Evolutionary conservation across 1,284 basidiomycete genomes (phyloP).

Genomic region (Apiotrichum veenhuisii): DNA sequence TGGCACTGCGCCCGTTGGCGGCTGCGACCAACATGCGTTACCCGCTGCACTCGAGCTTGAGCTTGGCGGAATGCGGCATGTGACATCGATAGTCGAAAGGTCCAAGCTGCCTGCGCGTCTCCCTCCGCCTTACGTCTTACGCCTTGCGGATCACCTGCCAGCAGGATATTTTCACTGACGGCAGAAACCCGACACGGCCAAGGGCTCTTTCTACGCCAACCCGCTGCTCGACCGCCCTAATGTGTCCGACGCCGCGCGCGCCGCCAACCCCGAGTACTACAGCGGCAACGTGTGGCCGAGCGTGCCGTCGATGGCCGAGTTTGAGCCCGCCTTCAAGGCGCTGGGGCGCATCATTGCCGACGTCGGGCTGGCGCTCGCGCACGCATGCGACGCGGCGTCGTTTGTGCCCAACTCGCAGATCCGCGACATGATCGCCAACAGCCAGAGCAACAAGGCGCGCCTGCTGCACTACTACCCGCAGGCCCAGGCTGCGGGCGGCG

Average conservation of each 20-base stretch:
- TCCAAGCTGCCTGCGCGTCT: too few relatives aligned
- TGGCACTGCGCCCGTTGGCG: too few relatives aligned
- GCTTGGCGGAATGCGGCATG: too few relatives aligned
- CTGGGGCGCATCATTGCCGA: constrained; percentile 66
- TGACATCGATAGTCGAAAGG: too few relatives aligned
- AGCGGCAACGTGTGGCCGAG: constrained; percentile 60
- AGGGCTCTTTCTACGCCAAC: constrained; percentile 91
- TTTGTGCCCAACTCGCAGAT: constrained; percentile 23
- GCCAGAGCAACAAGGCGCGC: constrained; percentile 58
- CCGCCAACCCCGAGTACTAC: constrained; percentile 62
- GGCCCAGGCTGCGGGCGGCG: constrained; percentile 58
- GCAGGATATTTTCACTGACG: constrained; percentile 4
- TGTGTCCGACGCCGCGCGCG: constrained; percentile 57
- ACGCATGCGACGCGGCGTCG: constrained; percentile 64
- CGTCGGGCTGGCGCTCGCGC: constrained; percentile 72
- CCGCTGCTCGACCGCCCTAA: constrained; percentile 64
- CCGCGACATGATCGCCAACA: constrained; percentile 39
- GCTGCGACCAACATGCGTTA: too few relatives aligned
- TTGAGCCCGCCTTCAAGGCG: constrained; percentile 81
- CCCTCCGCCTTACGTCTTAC: too few relatives aligned
- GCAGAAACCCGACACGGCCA: constrained; percentile 61
- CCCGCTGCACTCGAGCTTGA: too few relatives aligned
- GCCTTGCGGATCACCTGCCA: too few relatives aligned
- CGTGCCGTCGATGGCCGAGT: constrained; percentile 59
- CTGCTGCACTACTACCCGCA: constrained; percentile 87